Conservation (phyloP, 2,329 filamentous ascomycete species). For the Penicillium concentricum region DNA sequence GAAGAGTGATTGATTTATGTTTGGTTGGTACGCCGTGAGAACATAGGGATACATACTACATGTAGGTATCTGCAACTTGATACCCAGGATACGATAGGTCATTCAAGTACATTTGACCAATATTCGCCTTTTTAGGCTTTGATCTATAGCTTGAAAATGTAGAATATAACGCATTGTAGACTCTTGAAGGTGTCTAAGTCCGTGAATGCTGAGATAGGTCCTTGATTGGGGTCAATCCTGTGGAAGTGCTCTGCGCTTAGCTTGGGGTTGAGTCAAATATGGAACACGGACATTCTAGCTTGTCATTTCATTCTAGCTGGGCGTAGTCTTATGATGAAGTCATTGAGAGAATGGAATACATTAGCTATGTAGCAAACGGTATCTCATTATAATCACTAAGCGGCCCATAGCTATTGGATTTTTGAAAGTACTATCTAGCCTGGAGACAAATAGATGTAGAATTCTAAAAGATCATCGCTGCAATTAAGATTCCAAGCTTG, state of each 20-base stretch:
- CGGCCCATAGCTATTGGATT: neutral
- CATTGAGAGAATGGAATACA: neutral
- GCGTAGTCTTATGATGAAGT: neutral
- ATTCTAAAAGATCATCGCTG: neutral
- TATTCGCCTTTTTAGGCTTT: neutral
- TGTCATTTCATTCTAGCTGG: neutral
- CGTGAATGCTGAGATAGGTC: neutral
- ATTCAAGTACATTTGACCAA: neutral
- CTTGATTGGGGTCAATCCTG: neutral
- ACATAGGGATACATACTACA: conserved; percentile 1
- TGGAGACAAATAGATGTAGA: neutral
- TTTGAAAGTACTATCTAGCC: neutral
- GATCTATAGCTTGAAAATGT: neutral
- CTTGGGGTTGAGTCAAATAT: neutral
- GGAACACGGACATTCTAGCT: neutral
- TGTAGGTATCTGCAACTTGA: conserved; percentile 3
- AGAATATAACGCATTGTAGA: neutral
- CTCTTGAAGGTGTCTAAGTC: neutral
- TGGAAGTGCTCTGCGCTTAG: too few species aligned
- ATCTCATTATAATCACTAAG: neutral
- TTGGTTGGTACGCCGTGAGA: conserved; percentile 1
- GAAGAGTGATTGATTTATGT: conserved; percentile 5
- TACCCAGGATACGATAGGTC: conserved; percentile 2
- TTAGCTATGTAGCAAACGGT: neutral
- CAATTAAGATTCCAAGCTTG: neutral